A percentile compares a stretch with the other conserved stretches of the same genome.
Conservation (phyloP, 2,329 filamentous ascomycete species). For the Microsporum ferrugineum region DNA sequence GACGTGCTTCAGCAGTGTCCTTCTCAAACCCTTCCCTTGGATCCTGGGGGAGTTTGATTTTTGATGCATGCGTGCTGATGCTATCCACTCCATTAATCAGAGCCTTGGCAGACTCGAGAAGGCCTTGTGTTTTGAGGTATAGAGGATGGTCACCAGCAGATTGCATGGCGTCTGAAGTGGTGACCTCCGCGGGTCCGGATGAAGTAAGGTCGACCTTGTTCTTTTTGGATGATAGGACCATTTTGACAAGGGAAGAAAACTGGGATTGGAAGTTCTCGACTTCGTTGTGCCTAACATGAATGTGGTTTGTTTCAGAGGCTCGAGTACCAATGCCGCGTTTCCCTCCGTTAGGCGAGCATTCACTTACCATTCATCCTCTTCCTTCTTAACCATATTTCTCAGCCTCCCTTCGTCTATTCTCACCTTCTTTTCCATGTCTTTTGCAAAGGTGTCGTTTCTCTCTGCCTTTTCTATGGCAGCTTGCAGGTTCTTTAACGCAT, state of each 20-base stretch:
- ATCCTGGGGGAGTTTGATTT: constrained; percentile 8
- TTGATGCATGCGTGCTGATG: constrained; percentile 6
- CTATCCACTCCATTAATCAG: constrained; percentile 11
- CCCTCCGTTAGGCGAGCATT: background rate
- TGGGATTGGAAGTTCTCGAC: constrained; percentile 10
- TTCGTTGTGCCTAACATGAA: constrained; percentile 9
- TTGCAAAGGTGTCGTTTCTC: constrained; percentile 14
- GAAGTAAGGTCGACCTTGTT: background rate
- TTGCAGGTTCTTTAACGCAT: constrained; percentile 13
- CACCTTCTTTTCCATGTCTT: constrained; percentile 14
- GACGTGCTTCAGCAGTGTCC: constrained; percentile 13
- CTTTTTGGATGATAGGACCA: constrained; percentile 5
- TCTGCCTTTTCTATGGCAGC: constrained; percentile 10
- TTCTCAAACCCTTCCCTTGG: constrained; percentile 9
- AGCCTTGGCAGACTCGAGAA: constrained; percentile 8
- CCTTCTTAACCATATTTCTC: constrained; percentile 9
- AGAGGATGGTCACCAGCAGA: constrained; percentile 7
- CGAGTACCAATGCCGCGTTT: background rate
- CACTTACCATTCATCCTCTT: constrained; percentile 11
- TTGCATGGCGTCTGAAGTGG: background rate
- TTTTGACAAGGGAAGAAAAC: constrained; percentile 8
- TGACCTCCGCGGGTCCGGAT: background rate
- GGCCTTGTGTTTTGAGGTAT: constrained; percentile 6
- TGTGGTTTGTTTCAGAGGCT: background rate
- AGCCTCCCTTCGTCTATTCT: constrained; percentile 13